Percentiles rank a stretch among this genome's conserved stretches.
phyloP scores from a whole-genome alignment of 1,139 yeast species.

The Yamadazyma dendronema region DNA sequence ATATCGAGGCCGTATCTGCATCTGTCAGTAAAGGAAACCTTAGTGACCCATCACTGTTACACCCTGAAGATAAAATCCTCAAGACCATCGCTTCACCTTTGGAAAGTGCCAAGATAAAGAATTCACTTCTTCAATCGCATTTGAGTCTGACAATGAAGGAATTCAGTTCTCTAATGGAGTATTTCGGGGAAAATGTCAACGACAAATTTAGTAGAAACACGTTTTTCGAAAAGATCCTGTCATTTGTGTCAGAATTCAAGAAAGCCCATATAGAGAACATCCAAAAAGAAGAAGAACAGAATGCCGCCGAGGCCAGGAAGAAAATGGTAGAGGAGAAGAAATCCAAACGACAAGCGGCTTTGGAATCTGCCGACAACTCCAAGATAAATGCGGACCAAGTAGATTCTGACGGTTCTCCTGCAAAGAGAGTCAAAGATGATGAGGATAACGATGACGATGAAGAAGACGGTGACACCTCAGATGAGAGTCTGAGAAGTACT shows the following conservation, averaged over 20 bases:
- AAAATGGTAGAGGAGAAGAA: conserved; percentile 29
- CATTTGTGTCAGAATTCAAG: conserved; percentile 41
- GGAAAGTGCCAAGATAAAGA: conserved; percentile 63
- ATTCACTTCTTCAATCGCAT: conserved; percentile 54
- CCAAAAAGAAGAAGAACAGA: conserved; percentile 47
- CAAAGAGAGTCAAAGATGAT: conserved; percentile 5
- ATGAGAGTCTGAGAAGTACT: conserved; percentile 15
- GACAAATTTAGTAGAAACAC: conserved; percentile 47
- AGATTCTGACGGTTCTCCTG: too few relatives aligned
- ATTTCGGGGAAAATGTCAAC: conserved; percentile 76
- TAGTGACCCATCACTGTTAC: conserved; percentile 63
- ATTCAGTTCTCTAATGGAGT: conserved; percentile 63
- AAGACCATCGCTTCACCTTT: conserved; percentile 46
- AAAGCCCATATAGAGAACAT: conserved; percentile 47
- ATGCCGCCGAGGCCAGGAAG: conserved; percentile 39
- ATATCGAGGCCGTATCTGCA: conserved; percentile 51
- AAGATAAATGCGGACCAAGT: conserved; percentile 10
- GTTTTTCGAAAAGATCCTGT: conserved; percentile 38
- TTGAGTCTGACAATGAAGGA: conserved; percentile 52
- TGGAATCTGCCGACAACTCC: not conserved
- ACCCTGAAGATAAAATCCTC: conserved; percentile 74
- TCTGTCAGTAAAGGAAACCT: conserved; percentile 71
- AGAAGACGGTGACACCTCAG: conserved; percentile 9
- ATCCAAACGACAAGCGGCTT: conserved; percentile 9
- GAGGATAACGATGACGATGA: conserved; percentile 2